Evolutionary conservation across 345 rosid species (phyloP), one percentile per base, ranked within the genome.

Genomic region (Moricandia moricandioides): DNA sequence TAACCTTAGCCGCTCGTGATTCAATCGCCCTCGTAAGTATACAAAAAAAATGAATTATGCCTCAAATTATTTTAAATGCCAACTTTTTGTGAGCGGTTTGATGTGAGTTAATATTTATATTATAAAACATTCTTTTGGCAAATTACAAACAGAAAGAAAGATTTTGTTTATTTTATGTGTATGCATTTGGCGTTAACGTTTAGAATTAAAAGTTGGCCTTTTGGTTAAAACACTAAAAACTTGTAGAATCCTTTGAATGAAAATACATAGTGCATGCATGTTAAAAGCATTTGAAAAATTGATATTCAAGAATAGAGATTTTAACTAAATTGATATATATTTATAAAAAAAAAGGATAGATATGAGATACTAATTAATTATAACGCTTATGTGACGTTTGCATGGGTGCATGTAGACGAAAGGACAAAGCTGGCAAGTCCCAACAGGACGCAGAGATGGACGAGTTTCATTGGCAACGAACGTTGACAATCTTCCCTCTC

Each of bases 1-100:
- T 85, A 5, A 70, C 90, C 6, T 75, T 85, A 34, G 88, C 90
- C 8, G 78, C 88, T 21, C 86, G 86, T 60, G 86, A 86, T 37
- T 33, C 88, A 14, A 86, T 86, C 16, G 59, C 70, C 66, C 52
- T 79, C 69, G 83, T 80, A 75, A 75, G 72, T 16, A 18, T 43
- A 43, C 49, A 21, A 43, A 43, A 5, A 5, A 13, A 43, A 43
- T 43, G 49, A 43, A 43, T 43, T 43, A 43, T 1, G 49, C 49
- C 16, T 43, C 14, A 6, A 12, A 43, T 43, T 12, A 43, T 43
- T 12, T 43, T 43, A 43, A 13, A 43, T 43, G 49, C 7, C 49
- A 43, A 43, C 6, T 43, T 13, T 43, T 14, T 9, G 55, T 49
- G 14, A 14, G 4, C 55, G 0, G 24, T 16, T 49, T 14, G 8